Conservation (phyloP, 495 filamentous ascomycete species). For the Pyronema domesticum region DNA sequence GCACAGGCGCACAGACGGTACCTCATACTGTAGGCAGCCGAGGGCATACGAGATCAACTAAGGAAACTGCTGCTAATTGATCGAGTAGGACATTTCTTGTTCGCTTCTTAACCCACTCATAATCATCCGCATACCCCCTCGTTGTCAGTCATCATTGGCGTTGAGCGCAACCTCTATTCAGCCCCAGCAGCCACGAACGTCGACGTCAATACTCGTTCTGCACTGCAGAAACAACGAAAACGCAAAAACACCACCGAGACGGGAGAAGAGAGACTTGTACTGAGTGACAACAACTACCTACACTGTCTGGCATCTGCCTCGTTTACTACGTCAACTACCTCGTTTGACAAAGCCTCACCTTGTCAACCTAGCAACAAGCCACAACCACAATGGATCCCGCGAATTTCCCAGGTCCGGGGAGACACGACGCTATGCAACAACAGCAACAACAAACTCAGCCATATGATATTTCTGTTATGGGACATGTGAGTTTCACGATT, state of each 20-base stretch:
- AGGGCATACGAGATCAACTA: no score
- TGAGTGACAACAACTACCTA: neutral
- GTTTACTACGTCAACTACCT: neutral
- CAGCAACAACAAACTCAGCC: conserved; percentile 22
- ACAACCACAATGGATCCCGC: conserved; percentile 13
- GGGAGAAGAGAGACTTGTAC: no score
- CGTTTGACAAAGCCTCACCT: neutral
- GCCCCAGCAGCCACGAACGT: neutral
- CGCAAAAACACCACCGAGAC: neutral
- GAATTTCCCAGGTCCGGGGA: conserved; percentile 21
- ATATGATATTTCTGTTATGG: conserved; percentile 25
- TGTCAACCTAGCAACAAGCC: neutral
- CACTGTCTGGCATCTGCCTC: neutral
- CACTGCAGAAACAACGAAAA: neutral
- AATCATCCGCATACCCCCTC: no score
- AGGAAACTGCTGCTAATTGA: no score
- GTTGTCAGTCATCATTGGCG: neutral
- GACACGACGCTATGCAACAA: conserved; percentile 24
- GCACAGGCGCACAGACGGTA: no score
- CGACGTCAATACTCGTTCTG: neutral
- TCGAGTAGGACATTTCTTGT: no score
- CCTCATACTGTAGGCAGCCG: no score
- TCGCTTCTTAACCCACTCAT: no score
- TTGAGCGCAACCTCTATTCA: conserved; percentile 1
- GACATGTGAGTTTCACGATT: conserved; percentile 21